Conservation (phyloP, 2,329 filamentous ascomycete genomes). For the Ascochyta rabiei region DNA sequence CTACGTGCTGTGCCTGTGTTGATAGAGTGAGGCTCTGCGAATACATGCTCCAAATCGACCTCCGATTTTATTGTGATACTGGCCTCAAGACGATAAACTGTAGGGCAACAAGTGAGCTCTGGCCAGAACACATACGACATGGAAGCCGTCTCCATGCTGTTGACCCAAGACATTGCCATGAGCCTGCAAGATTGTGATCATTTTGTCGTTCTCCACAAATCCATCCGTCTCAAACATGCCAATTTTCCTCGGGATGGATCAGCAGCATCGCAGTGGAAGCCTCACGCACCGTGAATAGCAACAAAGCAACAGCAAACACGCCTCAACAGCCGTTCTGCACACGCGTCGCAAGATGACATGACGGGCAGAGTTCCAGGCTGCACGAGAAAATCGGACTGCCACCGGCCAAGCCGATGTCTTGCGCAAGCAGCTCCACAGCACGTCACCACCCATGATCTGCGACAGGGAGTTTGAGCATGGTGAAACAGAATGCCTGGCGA, state of each 20-base stretch:
- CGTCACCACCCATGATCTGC: neutral
- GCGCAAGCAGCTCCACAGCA: constrained; percentile 9
- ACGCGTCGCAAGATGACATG: neutral
- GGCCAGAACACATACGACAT: no score
- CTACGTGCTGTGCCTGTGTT: neutral
- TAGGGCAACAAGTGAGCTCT: no score
- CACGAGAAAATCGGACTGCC: neutral
- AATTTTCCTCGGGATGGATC: neutral
- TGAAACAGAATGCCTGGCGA: constrained; percentile 13
- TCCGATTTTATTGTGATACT: no score
- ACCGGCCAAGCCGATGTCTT: neutral
- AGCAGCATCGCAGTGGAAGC: neutral
- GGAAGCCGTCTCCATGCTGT: no score
- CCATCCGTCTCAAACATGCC: constrained; percentile 2
- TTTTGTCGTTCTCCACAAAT: neutral
- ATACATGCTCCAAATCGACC: no score
- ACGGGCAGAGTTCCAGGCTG: neutral
- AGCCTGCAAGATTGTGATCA: neutral
- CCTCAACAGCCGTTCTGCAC: neutral
- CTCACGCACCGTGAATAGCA: neutral
- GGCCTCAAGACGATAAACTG: no score
- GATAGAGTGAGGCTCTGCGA: no score
- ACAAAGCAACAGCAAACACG: neutral
- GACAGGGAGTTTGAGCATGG: neutral
- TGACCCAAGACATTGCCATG: no score